These are phyloP conservation scores for Aspergillus affinis DNA, from an alignment of 495 filamentous ascomycete species.

Conservation along the genomic window DNA sequence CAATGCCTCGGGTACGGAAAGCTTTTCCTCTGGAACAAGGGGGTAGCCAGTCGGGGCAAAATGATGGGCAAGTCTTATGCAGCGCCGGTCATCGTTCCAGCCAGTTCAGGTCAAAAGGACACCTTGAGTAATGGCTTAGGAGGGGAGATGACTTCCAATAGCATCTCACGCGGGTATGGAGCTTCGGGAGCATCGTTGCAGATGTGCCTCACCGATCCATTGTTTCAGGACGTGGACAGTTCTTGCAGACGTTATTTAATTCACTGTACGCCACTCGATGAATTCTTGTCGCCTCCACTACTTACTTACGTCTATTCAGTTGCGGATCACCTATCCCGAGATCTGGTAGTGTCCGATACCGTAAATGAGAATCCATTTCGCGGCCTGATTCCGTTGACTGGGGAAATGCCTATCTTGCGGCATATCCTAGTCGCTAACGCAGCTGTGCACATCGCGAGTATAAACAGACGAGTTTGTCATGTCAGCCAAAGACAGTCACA, in stretches of 20 bases:
- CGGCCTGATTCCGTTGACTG: constrained; percentile 2
- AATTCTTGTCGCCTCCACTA: background rate
- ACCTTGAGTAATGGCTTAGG: background rate
- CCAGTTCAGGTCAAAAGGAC: background rate
- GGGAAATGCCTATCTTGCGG: constrained; percentile 8
- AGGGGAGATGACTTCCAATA: background rate
- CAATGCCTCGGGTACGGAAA: constrained; percentile 14
- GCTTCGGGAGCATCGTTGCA: background rate
- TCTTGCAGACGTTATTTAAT: constrained; percentile 4
- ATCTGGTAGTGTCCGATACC: constrained; percentile 6
- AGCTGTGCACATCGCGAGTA: constrained; percentile 6
- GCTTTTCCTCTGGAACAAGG: constrained; percentile 13
- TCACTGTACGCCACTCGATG: constrained; percentile 6
- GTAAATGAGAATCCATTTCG: constrained; percentile 4
- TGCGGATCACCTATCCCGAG: background rate
- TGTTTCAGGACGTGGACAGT: constrained; percentile 2
- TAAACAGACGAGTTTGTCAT: background rate
- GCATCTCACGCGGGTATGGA: too few relatives aligned
- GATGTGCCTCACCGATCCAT: background rate
- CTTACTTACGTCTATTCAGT: background rate
- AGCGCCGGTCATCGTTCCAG: background rate
- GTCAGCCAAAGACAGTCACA: background rate
- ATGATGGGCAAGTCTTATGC: constrained; percentile 14
- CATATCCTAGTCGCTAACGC: constrained; percentile 13
- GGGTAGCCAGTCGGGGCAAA: constrained; percentile 15